Evolutionary conservation across 345 rosid species (phyloP), one percentile per base, ranked within the genome.

Genomic region (Moricandia moricandioides): DNA sequence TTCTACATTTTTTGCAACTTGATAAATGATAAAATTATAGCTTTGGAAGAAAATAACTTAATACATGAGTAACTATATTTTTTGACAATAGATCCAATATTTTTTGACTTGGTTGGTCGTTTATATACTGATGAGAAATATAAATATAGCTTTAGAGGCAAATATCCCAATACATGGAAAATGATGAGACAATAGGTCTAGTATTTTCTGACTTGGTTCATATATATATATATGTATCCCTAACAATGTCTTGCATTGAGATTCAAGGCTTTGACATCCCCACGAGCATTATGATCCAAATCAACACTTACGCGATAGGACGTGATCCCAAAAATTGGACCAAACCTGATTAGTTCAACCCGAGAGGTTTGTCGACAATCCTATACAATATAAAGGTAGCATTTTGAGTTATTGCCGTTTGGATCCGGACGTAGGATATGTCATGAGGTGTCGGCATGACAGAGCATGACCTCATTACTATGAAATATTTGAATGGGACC

Each of bases 351-450:
- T 80, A 80, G 35, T 85, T 84, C 54, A 40, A 43, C 6, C 88
- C 0, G 86, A 84, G 65, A 82, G 90, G 63, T 86, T 88, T 78
- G 27, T 30, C 3, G 77, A 83, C 10, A 80, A 51, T 74, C 65
- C 77, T 7, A 43, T 82, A 6, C 85, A 85, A 24, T 74, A 74
- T 9, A 88, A 57, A 51, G 90, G 88, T 58, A 78, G 8, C 34
- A 78, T 60, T 86, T 81, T 27, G 89, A 84, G 85, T 49, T 59
- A 16, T 71, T 86, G 71, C 86, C 92, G 5, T 86, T 86, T 76
- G 92, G 92, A n/a, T 66, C 78, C 0, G 81, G 77, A 3, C 80
- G 80, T 69, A 77, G 80, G 59, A 4, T 30, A 13, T 77, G 76
- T 31, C 76, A 76, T 0, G 80, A 75, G 71, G 62, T 77, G 75